Percentiles rank a stretch among this genome's conserved stretches.
Evolutionary conservation across 2,329 filamentous ascomycete species (phyloP).

Genomic region (Fusarium hostae): DNA sequence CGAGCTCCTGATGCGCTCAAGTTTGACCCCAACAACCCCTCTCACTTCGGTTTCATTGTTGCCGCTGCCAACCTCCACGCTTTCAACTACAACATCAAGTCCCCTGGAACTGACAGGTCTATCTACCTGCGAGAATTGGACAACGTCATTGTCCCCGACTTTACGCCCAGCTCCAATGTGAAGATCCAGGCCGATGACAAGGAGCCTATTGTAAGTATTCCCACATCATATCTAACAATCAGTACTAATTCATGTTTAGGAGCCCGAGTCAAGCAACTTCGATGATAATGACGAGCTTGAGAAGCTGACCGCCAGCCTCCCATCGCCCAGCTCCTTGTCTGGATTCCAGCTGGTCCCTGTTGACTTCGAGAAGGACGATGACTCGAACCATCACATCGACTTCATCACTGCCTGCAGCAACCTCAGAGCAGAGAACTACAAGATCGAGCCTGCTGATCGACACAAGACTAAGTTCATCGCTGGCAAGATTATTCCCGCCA

Average conservation of each 20-base stretch:
- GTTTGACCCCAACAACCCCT: constrained; percentile 85
- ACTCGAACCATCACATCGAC: constrained; percentile 97
- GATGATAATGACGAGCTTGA: constrained; percentile 83
- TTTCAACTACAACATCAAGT: constrained; percentile 97
- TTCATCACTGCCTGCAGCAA: constrained; percentile 99
- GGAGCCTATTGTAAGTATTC: constrained; percentile 75
- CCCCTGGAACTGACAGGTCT: constrained; percentile 73
- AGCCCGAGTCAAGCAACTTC: constrained; percentile 80
- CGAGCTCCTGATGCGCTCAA: constrained; percentile 91
- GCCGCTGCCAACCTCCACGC: constrained; percentile 92
- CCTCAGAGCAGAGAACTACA: constrained; percentile 96
- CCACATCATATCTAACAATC: background rate
- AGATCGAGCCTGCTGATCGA: constrained; percentile 89
- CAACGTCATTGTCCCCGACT: constrained; percentile 95
- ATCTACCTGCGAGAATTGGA: constrained; percentile 85
- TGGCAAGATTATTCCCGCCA: constrained; percentile 98
- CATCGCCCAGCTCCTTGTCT: constrained; percentile 80
- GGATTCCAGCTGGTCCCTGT: constrained; percentile 92
- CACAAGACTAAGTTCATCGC: constrained; percentile 99
- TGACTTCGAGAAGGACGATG: constrained; percentile 99
- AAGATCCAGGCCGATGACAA: constrained; percentile 98
- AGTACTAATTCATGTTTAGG: constrained; percentile 55
- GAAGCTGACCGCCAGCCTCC: constrained; percentile 77
- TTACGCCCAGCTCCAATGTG: constrained; percentile 86
- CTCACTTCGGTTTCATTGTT: constrained; percentile 88